Percentiles rank a stretch among this genome's conserved stretches.
Conservation (phyloP, 176 grass and related monocot genomes). For the Avena insularis region DNA sequence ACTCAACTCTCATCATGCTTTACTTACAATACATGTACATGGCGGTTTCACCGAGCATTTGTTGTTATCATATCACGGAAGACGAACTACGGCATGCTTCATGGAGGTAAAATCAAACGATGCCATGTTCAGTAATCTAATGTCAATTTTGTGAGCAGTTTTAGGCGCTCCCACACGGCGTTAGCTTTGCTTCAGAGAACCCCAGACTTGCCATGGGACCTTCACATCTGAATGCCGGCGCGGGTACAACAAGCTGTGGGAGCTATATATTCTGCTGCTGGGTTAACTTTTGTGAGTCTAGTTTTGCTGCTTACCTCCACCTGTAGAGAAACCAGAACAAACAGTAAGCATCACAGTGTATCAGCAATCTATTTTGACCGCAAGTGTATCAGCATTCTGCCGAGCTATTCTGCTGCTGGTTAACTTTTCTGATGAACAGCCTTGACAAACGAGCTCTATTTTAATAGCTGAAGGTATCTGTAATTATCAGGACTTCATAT, state of each 20-base stretch:
- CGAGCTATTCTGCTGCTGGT: neutral
- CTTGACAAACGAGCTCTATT: neutral
- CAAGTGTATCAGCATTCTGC: neutral
- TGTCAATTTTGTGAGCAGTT: slow-evolving; percentile 25
- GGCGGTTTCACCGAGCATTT: neutral
- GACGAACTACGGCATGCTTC: slow-evolving; percentile 31
- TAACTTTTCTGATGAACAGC: neutral
- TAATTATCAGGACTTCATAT: neutral
- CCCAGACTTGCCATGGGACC: slow-evolving; percentile 10
- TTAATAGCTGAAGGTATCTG: neutral
- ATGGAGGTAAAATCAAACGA: slow-evolving; percentile 27
- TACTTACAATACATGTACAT: slow-evolving; percentile 52
- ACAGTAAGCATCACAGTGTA: slow-evolving; percentile 16
- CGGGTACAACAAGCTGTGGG: slow-evolving; percentile 6
- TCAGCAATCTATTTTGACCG: too few relatives aligned
- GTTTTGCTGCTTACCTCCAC: slow-evolving; percentile 10
- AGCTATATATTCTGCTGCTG: slow-evolving; percentile 26
- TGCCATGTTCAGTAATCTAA: slow-evolving; percentile 18
- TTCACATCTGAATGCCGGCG: slow-evolving; percentile 8
- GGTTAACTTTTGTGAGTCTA: slow-evolving; percentile 28
- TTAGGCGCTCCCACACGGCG: neutral
- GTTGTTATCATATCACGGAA: neutral
- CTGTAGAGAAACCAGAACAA: slow-evolving; percentile 28
- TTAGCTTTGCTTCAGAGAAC: slow-evolving; percentile 28
- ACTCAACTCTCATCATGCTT: slow-evolving; percentile 36